A percentile compares a stretch with the other conserved stretches of the same genome.
Conservation (phyloP, 2,329 filamentous ascomycete species). For the Acephala macrosclerotiorum region DNA sequence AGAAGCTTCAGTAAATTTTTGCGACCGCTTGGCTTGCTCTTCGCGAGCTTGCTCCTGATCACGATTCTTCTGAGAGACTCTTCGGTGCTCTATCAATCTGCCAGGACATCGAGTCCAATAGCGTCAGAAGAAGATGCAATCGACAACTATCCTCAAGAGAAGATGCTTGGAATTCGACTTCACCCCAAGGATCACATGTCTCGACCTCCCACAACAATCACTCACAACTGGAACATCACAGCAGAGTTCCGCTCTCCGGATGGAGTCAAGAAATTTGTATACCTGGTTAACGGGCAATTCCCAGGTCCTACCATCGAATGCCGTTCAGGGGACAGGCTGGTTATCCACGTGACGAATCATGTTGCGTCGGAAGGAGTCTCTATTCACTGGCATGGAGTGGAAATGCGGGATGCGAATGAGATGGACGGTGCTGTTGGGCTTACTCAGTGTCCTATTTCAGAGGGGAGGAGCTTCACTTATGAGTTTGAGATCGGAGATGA, state of each 20-base stretch:
- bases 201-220: conserved; percentile 45
- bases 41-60: conserved; percentile 17
- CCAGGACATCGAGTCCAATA: background rate
- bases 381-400: conserved; percentile 67
- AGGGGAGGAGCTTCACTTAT: conserved; percentile 42
- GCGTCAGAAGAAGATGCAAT: background rate
- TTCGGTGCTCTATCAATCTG: background rate
- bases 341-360: conserved; percentile 58
- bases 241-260: conserved; percentile 51
- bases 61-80: conserved; percentile 5
- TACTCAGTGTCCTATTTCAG: conserved; percentile 45
- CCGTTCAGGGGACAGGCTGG: conserved; percentile 53
- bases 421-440: conserved; percentile 67
- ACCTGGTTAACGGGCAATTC: conserved; percentile 57
- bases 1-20: conserved; percentile 20
- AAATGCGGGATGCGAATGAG: conserved; percentile 57
- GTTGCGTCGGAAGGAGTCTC: conserved; percentile 55
- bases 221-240: conserved; percentile 51
- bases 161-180: conserved; percentile 38
- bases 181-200: conserved; percentile 52
- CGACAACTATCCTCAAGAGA: background rate
- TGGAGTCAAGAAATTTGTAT: conserved; percentile 57
- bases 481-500: conserved; percentile 46
- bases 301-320: conserved; percentile 54
- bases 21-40: conserved; percentile 17